phyloP scores from a whole-genome alignment of 257 asterid species.

The Solanum chiquidenum region DNA sequence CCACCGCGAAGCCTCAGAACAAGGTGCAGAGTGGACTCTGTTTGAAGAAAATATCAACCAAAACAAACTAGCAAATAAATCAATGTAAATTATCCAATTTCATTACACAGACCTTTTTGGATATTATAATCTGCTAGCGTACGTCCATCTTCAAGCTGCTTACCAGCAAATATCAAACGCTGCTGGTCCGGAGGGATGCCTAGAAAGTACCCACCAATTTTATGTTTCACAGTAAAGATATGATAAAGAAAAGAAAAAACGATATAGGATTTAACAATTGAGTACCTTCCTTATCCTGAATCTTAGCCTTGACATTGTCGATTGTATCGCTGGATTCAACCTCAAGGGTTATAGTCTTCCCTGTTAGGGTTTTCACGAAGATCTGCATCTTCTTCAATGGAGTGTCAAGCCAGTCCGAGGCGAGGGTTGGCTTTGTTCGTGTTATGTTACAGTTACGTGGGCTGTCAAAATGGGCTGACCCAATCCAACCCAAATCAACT shows the following conservation, averaged over 20 bases:
- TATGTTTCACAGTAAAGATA: neutral
- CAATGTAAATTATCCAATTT: neutral
- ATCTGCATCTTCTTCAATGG: neutral
- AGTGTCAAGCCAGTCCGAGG: neutral
- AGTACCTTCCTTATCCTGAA: neutral
- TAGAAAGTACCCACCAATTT: neutral
- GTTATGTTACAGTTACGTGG: neutral
- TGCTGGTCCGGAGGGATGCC: neutral
- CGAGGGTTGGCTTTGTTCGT: neutral
- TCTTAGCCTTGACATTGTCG: neutral
- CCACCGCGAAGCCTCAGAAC: neutral
- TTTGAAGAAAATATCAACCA: neutral
- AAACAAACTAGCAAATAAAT: neutral
- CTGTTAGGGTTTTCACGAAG: neutral
- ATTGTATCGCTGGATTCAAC: neutral
- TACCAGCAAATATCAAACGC: neutral
- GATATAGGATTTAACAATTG: neutral
- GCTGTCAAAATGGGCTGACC: neutral
- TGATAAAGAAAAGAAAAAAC: neutral
- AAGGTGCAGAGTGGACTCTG: neutral
- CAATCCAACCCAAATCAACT: too few species aligned
- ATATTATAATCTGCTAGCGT: neutral
- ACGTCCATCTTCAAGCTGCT: conserved; percentile 1
- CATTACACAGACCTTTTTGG: neutral
- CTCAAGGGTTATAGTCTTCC: neutral